Conservation (phyloP, 805 yeast species). For the Pichia exigua region DNA sequence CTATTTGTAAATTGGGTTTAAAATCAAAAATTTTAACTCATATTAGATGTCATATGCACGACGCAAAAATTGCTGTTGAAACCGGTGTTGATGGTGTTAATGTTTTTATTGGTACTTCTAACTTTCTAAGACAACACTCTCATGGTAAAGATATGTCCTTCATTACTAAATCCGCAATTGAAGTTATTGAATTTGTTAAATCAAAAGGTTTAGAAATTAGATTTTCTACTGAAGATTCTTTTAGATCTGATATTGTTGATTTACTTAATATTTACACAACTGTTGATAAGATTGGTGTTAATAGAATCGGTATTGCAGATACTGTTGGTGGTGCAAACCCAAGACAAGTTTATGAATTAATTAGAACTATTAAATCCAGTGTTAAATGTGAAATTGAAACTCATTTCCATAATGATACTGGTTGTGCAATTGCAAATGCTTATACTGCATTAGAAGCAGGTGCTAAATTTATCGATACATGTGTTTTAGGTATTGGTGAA, state of each 20-base stretch:
- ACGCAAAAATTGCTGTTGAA: conserved; percentile 52
- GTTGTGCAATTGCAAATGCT: conserved; percentile 58
- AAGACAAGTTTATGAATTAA: conserved; percentile 54
- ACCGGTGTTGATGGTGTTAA: conserved; percentile 60
- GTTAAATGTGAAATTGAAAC: conserved; percentile 54
- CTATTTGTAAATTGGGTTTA: conserved; percentile 51
- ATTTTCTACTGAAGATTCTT: conserved; percentile 52
- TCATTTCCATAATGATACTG: conserved; percentile 58
- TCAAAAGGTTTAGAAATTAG: conserved; percentile 53
- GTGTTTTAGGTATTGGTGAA: conserved; percentile 56
- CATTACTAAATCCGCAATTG: conserved; percentile 48
- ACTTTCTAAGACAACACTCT: conserved; percentile 46
- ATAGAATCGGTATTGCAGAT: conserved; percentile 58
- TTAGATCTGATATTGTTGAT: conserved; percentile 54
- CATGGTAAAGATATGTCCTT: conserved; percentile 58
- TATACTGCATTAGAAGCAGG: conserved; percentile 59
- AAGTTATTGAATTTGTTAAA: conserved; percentile 53
- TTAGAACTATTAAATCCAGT: conserved; percentile 48
- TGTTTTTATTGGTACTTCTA: conserved; percentile 54
- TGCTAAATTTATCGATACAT: conserved; percentile 50
- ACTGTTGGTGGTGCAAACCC: conserved; percentile 60
- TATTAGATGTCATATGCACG: conserved; percentile 56
- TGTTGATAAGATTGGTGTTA: conserved; percentile 55
- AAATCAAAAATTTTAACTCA: conserved; percentile 53
- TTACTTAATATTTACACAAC: conserved; percentile 50